Base-by-base conservation (phyloP, 345 rosid species). In the Camelina laxa region DNA sequence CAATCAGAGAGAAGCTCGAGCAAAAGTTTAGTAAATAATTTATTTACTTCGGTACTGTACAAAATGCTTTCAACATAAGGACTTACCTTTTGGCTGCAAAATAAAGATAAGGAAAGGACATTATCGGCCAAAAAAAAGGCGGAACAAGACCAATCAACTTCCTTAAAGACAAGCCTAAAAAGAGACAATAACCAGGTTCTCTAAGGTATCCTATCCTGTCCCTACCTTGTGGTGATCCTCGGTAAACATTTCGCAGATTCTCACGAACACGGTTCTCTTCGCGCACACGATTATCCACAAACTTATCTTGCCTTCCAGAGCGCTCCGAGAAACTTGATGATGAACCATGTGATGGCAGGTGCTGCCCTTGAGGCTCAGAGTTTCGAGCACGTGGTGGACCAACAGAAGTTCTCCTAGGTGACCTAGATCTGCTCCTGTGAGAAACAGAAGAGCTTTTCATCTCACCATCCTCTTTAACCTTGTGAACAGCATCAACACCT, bases 141-240 rank as follows among this genome's bases (percentile, higher is more conserved):
- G 11, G 74, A 11, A 75, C 70, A 67, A 39, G 15, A 72, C 60
- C 47, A 76, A 55, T 56, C 69, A 70, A 86, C 85, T 75, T 84
- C 67, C 47, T 55, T 9, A 47, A 72, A 82, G 69, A 67, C 84
- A 65, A 72, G 83, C 20, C 65, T 81, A 73, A 71, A 24, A 78
- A 80, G 82, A 76, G 82, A 75, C 36, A 72, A 71, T 80, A 82
- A 90, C 87, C 86, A 80, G 88, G 82, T 82, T 82, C 30, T 68
- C 79, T 84, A 86, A 87, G 80, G 82, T 69, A 85, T 85, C 88
- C 92, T 86, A 90, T 79, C 87, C 86, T 79, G 82, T 84, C 81
- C 99, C 97, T 95, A 92, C 99, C 99, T 95, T 92, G 99, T 78
- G 98, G 97, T 79, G 97, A 90, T 87, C 79, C 85, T 82, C 89